phyloP scores from a whole-genome alignment of 805 yeast species.

The Diddensiella caesifluorescens region DNA sequence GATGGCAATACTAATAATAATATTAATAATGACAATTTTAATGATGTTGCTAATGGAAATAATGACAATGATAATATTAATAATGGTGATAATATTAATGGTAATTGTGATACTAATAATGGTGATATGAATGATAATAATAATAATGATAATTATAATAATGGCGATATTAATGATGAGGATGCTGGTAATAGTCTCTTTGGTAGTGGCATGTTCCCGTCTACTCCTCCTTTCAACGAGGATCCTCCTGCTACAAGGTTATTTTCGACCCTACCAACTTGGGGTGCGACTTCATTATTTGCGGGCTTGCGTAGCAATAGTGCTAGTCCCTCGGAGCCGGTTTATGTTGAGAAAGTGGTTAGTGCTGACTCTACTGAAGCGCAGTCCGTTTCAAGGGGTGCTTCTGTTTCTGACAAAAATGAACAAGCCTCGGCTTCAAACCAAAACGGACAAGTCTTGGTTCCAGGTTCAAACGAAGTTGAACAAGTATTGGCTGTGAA shows the following conservation, averaged over 20 bases:
- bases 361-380: not conserved
- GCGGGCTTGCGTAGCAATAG: not conserved
- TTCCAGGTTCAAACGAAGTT: too few species aligned
- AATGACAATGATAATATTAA: slow-evolving; percentile 1
- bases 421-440: too few species aligned
- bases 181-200: not conserved
- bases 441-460: too few species aligned
- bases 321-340: not conserved
- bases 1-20: too few species aligned
- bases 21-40: too few species aligned
- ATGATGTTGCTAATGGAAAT: too few species aligned
- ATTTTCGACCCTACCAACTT: not conserved
- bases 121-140: not conserved
- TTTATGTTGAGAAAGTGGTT: too few species aligned
- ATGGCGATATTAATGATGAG: not conserved
- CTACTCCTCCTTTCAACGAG: not conserved
- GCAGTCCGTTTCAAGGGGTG: not conserved
- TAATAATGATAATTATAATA: not conserved
- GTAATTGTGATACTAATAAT: not conserved
- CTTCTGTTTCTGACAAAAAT: too few species aligned
- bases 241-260: not conserved
- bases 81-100: slow-evolving; percentile 2
- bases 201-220: not conserved
- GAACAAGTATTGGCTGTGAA: too few species aligned
- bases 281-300: slow-evolving; percentile 3